phyloP scores from a whole-genome alignment of 2,329 filamentous ascomycete genomes.

The Claviceps spartinae region DNA sequence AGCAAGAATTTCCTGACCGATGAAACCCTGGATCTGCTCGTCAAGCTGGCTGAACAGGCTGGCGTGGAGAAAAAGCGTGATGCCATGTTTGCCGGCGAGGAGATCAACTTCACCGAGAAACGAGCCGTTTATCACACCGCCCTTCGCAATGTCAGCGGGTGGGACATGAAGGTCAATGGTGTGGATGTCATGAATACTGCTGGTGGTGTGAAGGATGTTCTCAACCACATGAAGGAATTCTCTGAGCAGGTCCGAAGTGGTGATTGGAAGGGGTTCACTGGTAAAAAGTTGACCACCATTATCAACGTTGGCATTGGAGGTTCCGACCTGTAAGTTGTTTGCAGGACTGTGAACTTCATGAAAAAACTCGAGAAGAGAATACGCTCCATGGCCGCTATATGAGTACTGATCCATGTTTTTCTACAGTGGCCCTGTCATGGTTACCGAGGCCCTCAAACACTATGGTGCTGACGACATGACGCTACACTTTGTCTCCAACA shows the following conservation, averaged over 20 bases:
- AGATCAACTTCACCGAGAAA: conserved; percentile 98
- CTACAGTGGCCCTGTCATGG: conserved; percentile 86
- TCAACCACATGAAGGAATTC: conserved; percentile 98
- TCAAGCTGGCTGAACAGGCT: conserved; percentile 85
- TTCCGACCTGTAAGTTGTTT: conserved; percentile 75
- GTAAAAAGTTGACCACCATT: conserved; percentile 93
- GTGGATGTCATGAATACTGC: conserved; percentile 83
- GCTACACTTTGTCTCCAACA: conserved; percentile 98
- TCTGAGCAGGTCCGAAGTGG: conserved; percentile 88
- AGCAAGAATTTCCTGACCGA: conserved; percentile 97
- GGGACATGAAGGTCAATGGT: conserved; percentile 74
- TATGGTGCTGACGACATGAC: conserved; percentile 79
- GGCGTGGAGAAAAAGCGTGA: conserved; percentile 86
- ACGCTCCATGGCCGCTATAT: too few relatives aligned
- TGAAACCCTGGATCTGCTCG: conserved; percentile 74
- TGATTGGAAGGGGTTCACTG: conserved; percentile 92
- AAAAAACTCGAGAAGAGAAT: background rate
- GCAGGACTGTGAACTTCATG: background rate
- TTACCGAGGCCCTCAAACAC: conserved; percentile 90
- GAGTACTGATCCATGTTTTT: background rate
- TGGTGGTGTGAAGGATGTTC: conserved; percentile 77
- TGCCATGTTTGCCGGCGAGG: conserved; percentile 92
- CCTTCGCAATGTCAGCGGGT: conserved; percentile 76
- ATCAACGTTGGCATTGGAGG: conserved; percentile 97
- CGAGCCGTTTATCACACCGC: conserved; percentile 93